Conservation (phyloP, 371 early-diverging fungal species). For the Lichtheimia hyalospora region DNA sequence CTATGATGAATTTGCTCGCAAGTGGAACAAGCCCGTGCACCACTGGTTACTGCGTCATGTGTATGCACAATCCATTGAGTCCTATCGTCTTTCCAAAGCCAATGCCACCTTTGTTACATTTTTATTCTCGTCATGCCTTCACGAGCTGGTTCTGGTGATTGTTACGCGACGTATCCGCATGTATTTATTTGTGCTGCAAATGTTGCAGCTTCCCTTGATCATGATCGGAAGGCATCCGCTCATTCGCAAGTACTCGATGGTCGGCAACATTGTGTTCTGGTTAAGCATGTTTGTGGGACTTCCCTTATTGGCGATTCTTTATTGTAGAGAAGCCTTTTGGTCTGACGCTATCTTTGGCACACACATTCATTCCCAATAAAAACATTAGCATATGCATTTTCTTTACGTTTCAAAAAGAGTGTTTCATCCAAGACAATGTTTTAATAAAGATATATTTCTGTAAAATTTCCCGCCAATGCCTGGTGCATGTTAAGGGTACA, state of each 20-base stretch:
- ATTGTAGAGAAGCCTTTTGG: slow-evolving; percentile 63
- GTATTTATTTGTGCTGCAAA: slow-evolving; percentile 87
- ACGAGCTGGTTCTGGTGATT: slow-evolving; percentile 88
- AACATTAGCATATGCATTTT: neutral
- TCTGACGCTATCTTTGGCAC: slow-evolving; percentile 12
- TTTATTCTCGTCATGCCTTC: slow-evolving; percentile 82
- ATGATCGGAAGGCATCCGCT: slow-evolving; percentile 60
- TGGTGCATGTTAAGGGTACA: too few species aligned
- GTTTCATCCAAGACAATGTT: too few species aligned
- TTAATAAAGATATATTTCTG: too few species aligned
- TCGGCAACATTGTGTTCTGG: slow-evolving; percentile 90
- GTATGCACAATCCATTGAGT: slow-evolving; percentile 80
- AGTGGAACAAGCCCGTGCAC: slow-evolving; percentile 99
- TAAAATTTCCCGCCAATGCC: too few species aligned
- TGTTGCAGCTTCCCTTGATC: slow-evolving; percentile 94
- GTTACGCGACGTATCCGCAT: slow-evolving; percentile 71
- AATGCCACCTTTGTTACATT: slow-evolving; percentile 85
- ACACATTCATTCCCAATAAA: neutral
- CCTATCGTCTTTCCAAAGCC: slow-evolving; percentile 71
- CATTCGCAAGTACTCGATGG: slow-evolving; percentile 59
- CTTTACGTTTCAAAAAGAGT: too few species aligned
- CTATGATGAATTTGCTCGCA: slow-evolving; percentile 94
- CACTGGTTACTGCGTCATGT: slow-evolving; percentile 93
- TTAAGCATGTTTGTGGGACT: slow-evolving; percentile 79
- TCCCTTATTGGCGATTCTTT: slow-evolving; percentile 77